Conservation (phyloP, 345 rosid species). For the Cardamine chenopodiifolia region DNA sequence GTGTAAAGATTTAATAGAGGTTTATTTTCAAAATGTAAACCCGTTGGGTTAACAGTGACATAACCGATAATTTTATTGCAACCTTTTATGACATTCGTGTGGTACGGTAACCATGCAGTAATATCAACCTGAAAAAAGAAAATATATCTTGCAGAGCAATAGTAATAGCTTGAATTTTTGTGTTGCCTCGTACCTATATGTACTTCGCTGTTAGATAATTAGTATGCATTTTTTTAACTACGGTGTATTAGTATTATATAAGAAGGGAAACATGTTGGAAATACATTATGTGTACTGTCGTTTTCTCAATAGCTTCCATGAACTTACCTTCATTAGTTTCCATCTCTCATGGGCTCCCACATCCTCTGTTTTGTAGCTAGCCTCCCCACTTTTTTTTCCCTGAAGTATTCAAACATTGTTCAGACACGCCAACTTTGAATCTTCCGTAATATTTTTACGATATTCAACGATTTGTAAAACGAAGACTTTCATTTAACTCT, state of each 20-base stretch:
- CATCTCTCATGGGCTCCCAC: constrained; percentile 16
- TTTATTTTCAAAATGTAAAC: not conserved
- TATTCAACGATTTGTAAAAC: constrained; percentile 28
- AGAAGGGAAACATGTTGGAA: not conserved
- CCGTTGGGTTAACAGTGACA: not conserved
- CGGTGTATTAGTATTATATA: not conserved
- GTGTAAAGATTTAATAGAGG: not conserved
- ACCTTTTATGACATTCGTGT: not conserved
- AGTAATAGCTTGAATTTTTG: not conserved
- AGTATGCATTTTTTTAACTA: not conserved
- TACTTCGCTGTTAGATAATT: not conserved
- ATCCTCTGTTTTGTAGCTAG: constrained; percentile 19
- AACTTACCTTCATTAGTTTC: constrained; percentile 23
- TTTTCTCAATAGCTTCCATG: constrained; percentile 39
- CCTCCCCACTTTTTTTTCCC: not conserved
- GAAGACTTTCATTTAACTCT: constrained; percentile 33
- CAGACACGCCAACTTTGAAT: constrained; percentile 45
- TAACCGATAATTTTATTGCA: not conserved
- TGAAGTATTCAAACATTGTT: constrained; percentile 20
- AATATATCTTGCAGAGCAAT: not conserved
- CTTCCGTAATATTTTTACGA: constrained; percentile 25
- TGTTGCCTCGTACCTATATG: not conserved
- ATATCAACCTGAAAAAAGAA: not conserved
- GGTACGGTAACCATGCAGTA: not conserved
- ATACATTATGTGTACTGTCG: constrained; percentile 4